Percentiles rank a stretch among this genome's conserved stretches.
These are phyloP conservation scores for Cyberlindnera subsufficiens DNA, from an alignment of 805 yeast species.

Conservation along the genomic window DNA sequence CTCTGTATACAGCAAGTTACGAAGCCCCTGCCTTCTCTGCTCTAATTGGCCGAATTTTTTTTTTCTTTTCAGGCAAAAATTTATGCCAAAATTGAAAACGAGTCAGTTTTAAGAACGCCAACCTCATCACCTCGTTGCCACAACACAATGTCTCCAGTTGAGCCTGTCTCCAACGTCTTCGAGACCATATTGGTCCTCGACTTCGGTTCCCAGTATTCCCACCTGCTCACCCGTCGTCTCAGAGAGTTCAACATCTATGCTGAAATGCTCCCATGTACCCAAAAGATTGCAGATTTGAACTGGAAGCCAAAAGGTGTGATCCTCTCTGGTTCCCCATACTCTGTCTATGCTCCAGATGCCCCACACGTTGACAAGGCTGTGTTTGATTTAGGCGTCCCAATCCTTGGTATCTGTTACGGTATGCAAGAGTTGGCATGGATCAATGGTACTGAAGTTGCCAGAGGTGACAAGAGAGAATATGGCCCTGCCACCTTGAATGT, in stretches of 20 bases:
- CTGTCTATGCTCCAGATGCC: constrained; percentile 91
- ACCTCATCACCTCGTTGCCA: background rate
- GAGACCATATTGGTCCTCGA: constrained; percentile 97
- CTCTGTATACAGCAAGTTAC: background rate
- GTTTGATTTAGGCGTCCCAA: constrained; percentile 87
- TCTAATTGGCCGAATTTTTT: background rate
- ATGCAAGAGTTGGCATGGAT: constrained; percentile 99
- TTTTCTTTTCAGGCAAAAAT: background rate
- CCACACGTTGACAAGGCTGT: constrained; percentile 97
- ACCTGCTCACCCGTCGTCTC: constrained; percentile 91
- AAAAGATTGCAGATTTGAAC: constrained; percentile 82
- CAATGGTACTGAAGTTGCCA: constrained; percentile 82
- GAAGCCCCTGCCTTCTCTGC: background rate
- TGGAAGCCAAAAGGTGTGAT: constrained; percentile 98
- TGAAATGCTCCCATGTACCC: constrained; percentile 99
- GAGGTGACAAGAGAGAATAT: constrained; percentile 97
- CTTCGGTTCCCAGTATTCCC: constrained; percentile 98
- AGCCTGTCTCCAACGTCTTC: constrained; percentile 78
- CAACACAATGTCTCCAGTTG: constrained; percentile 21
- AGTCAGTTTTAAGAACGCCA: too few relatives aligned
- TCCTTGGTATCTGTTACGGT: constrained; percentile 97
- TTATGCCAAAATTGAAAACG: background rate
- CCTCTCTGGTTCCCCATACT: constrained; percentile 95
- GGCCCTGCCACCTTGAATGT: constrained; percentile 92
- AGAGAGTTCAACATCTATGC: constrained; percentile 98